These are phyloP conservation scores for Ganoderma lingzhi DNA, from an alignment of 1,284 basidiomycete genomes.

Conservation along the genomic window DNA sequence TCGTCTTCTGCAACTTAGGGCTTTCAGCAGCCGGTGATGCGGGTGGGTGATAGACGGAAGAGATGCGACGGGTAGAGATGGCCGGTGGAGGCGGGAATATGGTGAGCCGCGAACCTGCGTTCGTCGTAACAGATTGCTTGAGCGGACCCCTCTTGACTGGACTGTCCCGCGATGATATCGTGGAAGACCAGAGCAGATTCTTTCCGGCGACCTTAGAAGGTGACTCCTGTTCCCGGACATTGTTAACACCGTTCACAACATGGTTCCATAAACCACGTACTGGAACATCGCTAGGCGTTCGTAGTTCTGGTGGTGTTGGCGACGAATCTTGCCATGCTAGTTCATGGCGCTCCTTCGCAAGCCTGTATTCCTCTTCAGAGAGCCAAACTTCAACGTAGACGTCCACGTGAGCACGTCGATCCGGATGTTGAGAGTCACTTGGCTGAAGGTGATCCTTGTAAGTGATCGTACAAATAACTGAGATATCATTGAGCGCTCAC, in stretches of 20 bases:
- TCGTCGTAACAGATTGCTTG: constrained; percentile 55
- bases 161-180: constrained; percentile 40
- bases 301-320: constrained; percentile 45
- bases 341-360: constrained; percentile 65
- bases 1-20: constrained; percentile 56
- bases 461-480: constrained; percentile 6
- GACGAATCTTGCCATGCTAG: constrained; percentile 71
- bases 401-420: constrained; percentile 68
- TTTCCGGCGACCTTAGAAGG: constrained; percentile 50
- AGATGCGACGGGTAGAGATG: constrained; percentile 47
- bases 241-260: background rate
- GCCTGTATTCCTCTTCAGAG: constrained; percentile 74
- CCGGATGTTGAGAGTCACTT: constrained; percentile 78
- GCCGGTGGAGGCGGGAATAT: constrained; percentile 45
- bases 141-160: constrained; percentile 46
- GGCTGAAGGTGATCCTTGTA: constrained; percentile 54
- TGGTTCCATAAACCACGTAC: constrained; percentile 28
- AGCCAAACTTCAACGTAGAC: constrained; percentile 81
- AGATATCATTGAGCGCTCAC: constrained; percentile 48
- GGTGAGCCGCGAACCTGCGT: constrained; percentile 47
- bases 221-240: constrained; percentile 38
- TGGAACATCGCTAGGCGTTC: constrained; percentile 46
- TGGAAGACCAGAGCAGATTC: constrained; percentile 54
- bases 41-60: constrained; percentile 43
- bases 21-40: constrained; percentile 53